Evolutionary conservation across 768 basidiomycete species (phyloP), one percentile per base, ranked within the genome.

Genomic region (Cyclocybe aegerita): DNA sequence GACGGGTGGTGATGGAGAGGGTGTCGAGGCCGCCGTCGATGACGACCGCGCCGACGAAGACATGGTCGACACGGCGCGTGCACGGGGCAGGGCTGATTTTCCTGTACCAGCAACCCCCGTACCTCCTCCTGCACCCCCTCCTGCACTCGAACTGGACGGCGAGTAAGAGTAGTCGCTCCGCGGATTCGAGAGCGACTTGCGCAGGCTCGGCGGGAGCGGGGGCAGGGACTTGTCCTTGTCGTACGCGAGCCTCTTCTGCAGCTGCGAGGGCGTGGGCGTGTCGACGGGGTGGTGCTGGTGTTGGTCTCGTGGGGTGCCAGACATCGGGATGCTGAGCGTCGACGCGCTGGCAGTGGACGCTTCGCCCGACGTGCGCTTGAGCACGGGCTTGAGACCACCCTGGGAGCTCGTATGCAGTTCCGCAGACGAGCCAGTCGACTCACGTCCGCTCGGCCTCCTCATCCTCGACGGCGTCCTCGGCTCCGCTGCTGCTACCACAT

Each of bases 161-260:
- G 36, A 37, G 4, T 37, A 4, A 4, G 36, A 37, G 14, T 11
- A 37, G 36, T 37, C 14, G 23, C 43, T 32, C 34, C 32, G 54
- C 10, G 54, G 32, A 15, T 34, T 37, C 12, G 58, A 57, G 4
- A 52, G 36, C 29, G 50, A 48, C 46, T 57, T 61, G 50, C 54
- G 59, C 36, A 62, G 34, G 15, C 58, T 59, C 0, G 57, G 46
- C 1, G 66, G 67, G 4, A 68, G 55, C 1, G 73, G 73, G 2
- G 73, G 66, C 14, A 76, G 35, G 41, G 69, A 62, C 63, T 75
- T 69, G 48, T 74, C 59, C 57, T 71, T 71, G 40, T 69, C 58
- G 33, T 61, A 50, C 29, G 30, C 11, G 16, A 39, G 9, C 48
- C 30, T 50, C 31, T 32, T 23, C 39, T 49, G 4, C 38, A 29